Evolutionary conservation across 2,329 filamentous ascomycete genomes (phyloP).

Genomic region (Penicillium hesseltinei): DNA sequence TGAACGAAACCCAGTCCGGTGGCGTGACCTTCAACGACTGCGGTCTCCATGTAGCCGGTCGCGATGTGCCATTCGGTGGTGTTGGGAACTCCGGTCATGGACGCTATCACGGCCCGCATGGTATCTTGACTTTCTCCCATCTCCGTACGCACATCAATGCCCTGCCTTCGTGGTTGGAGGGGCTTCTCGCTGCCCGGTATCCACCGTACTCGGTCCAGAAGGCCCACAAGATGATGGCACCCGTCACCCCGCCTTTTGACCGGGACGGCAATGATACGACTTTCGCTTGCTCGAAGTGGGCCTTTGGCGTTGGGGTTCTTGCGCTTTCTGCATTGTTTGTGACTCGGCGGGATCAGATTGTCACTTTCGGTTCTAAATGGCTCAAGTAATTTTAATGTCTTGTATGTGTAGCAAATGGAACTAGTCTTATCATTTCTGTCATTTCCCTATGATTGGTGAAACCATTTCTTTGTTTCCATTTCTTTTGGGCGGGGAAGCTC

Average conservation of each 20-base stretch:
- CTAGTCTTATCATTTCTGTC: neutral
- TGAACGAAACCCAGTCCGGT: constrained; percentile 43
- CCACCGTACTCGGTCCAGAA: constrained; percentile 21
- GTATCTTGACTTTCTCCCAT: constrained; percentile 44
- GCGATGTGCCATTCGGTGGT: constrained; percentile 50
- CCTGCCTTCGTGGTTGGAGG: constrained; percentile 20
- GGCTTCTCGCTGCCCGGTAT: constrained; percentile 16
- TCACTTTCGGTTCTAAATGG: neutral
- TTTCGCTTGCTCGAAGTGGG: constrained; percentile 9
- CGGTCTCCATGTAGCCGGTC: constrained; percentile 46
- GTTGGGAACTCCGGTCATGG: constrained; percentile 52
- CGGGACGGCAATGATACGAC: constrained; percentile 18
- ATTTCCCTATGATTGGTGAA: neutral
- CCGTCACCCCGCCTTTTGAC: constrained; percentile 14
- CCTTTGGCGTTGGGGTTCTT: constrained; percentile 12
- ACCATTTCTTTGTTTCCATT: neutral
- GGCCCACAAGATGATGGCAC: constrained; percentile 10
- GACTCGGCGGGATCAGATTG: neutral
- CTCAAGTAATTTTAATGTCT: neutral
- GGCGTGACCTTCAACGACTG: constrained; percentile 54
- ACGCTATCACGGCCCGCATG: constrained; percentile 51
- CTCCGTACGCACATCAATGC: constrained; percentile 25
- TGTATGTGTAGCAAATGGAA: neutral
- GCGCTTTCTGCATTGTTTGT: constrained; percentile 7
- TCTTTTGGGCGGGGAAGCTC: neutral